Evolutionary conservation across 2,329 filamentous ascomycete species (phyloP).

Genomic region (Beauveria sp.): DNA sequence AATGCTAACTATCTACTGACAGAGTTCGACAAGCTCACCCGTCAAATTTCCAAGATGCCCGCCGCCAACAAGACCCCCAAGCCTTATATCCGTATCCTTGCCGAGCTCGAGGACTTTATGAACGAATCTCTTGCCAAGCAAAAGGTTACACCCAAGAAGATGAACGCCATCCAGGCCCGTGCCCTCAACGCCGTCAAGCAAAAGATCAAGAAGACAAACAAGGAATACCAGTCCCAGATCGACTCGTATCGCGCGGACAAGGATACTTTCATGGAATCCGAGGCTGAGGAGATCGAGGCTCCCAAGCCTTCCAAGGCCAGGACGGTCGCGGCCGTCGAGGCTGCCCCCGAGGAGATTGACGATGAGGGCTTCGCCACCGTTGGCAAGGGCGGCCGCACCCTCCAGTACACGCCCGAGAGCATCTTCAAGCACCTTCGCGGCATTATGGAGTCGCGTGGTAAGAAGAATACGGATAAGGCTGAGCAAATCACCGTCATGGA

Average conservation of each 20-base stretch:
- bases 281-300: conserved; percentile 54
- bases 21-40: conserved; percentile 95
- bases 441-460: conserved; percentile 92
- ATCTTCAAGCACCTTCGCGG: conserved; percentile 94
- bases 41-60: conserved; percentile 72
- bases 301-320: conserved; percentile 42
- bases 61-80: conserved; percentile 76
- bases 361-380: conserved; percentile 87
- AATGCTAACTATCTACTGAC: conserved; percentile 17
- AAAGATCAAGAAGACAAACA: conserved; percentile 97
- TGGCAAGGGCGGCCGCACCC: conserved; percentile 77
- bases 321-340: conserved; percentile 37
- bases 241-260: conserved; percentile 81
- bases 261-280: conserved; percentile 80
- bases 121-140: conserved; percentile 92
- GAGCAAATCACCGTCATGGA: conserved; percentile 98
- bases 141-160: conserved; percentile 94
- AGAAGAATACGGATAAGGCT: conserved; percentile 93
- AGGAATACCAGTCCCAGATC: conserved; percentile 83
- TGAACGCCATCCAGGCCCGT: conserved; percentile 93
- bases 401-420: conserved; percentile 92
- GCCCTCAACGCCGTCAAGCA: conserved; percentile 96
- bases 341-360: conserved; percentile 50
- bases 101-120: conserved; percentile 90
- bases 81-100: conserved; percentile 84